Percentiles rank a stretch among this genome's conserved stretches.
Evolutionary conservation across 2,329 filamentous ascomycete genomes (phyloP).

Genomic region (Clonostachys rhizophaga): DNA sequence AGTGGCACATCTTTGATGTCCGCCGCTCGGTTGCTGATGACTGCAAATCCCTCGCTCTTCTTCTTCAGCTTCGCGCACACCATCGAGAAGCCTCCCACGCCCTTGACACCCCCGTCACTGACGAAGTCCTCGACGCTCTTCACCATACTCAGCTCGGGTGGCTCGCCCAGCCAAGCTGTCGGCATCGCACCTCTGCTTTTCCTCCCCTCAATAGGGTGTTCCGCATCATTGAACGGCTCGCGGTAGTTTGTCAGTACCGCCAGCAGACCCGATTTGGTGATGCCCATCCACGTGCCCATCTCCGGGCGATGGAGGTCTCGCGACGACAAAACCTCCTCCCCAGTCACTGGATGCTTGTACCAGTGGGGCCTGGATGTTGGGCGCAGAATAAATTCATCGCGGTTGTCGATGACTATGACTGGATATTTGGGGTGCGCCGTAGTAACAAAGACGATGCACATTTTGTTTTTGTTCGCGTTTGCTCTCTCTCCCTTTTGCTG

Average conservation of each 20-base stretch:
- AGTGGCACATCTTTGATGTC: constrained; percentile 50
- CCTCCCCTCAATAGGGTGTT: constrained; percentile 43
- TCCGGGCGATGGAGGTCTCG: constrained; percentile 58
- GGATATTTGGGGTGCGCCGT: constrained; percentile 73
- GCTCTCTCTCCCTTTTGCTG: no score
- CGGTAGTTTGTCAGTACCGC: constrained; percentile 65
- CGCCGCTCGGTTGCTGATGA: constrained; percentile 58
- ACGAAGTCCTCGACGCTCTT: constrained; percentile 49
- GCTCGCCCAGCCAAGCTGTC: constrained; percentile 53
- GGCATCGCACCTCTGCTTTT: constrained; percentile 61
- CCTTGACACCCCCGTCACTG: constrained; percentile 47
- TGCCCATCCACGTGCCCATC: constrained; percentile 62
- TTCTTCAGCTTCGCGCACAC: constrained; percentile 56
- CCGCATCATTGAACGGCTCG: constrained; percentile 42
- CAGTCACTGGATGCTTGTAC: constrained; percentile 46
- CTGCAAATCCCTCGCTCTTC: constrained; percentile 47
- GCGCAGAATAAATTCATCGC: constrained; percentile 67
- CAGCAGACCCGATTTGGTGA: constrained; percentile 54
- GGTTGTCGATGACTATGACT: constrained; percentile 72
- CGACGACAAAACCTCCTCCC: constrained; percentile 48
- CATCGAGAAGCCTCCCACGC: constrained; percentile 63
- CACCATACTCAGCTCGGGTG: constrained; percentile 38
- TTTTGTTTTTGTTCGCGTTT: constrained; percentile 19
- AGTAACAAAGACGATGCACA: constrained; percentile 76
- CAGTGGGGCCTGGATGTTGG: constrained; percentile 61